Percentiles rank a stretch among this genome's conserved stretches.
Evolutionary conservation across 192 early-diverging fungal genomes (phyloP).

Genomic region (Backusella sp.): DNA sequence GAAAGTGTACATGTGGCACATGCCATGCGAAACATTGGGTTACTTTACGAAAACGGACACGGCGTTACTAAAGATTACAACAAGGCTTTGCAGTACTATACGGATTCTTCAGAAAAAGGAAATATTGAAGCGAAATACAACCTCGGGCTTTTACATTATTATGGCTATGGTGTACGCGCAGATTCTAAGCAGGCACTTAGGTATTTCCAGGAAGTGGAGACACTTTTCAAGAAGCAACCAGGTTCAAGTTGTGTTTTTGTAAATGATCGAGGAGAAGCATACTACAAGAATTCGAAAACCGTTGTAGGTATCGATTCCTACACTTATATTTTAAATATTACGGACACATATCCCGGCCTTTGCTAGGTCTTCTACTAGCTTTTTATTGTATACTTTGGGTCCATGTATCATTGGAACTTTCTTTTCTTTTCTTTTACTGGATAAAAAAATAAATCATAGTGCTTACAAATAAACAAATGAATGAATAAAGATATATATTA

Average conservation of each 20-base stretch:
- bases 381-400: neutral
- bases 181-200: neutral
- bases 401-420: neutral
- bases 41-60: neutral
- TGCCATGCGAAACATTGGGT: neutral
- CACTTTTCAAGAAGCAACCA: neutral
- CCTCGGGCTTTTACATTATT: neutral
- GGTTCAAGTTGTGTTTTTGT: neutral
- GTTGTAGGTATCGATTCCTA: neutral
- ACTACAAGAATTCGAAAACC: neutral
- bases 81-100: neutral
- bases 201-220: neutral
- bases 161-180: neutral
- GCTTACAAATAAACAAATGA: neutral
- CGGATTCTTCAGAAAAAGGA: neutral
- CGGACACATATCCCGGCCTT: neutral
- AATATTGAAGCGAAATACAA: neutral
- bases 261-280: neutral
- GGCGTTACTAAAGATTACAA: neutral
- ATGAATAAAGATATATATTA: no score
- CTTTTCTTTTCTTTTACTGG: neutral
- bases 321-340: neutral
- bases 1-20: neutral
- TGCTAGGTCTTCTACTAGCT: neutral
- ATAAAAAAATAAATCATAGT: neutral